phyloP scores from a whole-genome alignment of 164 flowering plant genomes.

The Houttuynia cordata region DNA sequence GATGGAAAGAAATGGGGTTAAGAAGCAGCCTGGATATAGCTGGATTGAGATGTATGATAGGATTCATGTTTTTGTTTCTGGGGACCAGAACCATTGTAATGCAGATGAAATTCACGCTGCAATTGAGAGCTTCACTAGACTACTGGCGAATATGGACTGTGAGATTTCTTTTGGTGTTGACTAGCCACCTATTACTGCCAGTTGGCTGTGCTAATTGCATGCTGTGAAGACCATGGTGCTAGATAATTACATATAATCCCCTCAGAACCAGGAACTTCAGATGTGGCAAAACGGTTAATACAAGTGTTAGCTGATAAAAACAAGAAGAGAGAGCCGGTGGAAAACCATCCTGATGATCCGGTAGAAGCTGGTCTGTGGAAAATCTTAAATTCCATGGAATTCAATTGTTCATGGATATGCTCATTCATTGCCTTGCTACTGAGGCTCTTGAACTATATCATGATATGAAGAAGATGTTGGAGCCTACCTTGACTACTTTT shows the following conservation, averaged over 20 bases:
- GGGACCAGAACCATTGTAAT: slow-evolving; percentile 1
- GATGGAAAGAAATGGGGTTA: slow-evolving; percentile 7
- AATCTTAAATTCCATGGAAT: slow-evolving; percentile 16
- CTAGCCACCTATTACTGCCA: too few relatives aligned
- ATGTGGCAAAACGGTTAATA: slow-evolving; percentile 11
- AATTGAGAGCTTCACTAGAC: slow-evolving; percentile 3
- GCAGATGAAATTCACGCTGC: slow-evolving; percentile 2
- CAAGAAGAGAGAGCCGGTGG: slow-evolving; percentile 5
- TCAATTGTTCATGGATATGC: slow-evolving; percentile 13
- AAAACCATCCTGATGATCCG: too few relatives aligned
- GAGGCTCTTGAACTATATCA: slow-evolving; percentile 8
- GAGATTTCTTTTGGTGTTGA: not conserved
- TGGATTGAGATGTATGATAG: slow-evolving; percentile 7
- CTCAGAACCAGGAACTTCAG: slow-evolving; percentile 10
- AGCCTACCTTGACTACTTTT: slow-evolving; percentile 7
- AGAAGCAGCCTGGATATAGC: slow-evolving; percentile 10
- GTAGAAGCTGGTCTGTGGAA: too few relatives aligned
- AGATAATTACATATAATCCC: slow-evolving; percentile 7
- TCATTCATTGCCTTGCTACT: slow-evolving; percentile 7
- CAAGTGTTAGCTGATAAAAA: slow-evolving; percentile 3
- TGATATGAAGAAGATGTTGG: slow-evolving; percentile 12
- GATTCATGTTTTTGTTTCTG: slow-evolving; percentile 2
- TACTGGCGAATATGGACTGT: not conserved
- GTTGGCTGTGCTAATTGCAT: not conserved
- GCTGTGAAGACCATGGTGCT: slow-evolving; percentile 3